Evolutionary conservation across 75 land plant species (phyloP).

Genomic region (Pinus taeda): DNA sequence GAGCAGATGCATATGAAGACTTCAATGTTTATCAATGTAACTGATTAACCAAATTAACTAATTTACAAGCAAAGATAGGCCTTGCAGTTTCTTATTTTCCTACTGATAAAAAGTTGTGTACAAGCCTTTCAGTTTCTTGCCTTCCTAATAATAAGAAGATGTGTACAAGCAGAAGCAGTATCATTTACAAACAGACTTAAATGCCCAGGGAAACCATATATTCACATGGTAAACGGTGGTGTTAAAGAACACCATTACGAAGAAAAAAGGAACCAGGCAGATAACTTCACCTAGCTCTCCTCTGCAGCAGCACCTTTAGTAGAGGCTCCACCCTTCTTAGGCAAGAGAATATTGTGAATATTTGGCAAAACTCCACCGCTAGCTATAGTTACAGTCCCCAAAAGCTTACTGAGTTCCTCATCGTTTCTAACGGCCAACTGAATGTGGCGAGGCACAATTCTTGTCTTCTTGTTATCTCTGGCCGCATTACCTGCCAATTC

Average conservation of each 20-base stretch:
- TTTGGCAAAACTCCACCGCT: conserved; percentile 12
- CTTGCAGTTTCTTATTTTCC: no score
- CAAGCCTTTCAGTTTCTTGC: no score
- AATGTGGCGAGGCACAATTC: conserved; percentile 13
- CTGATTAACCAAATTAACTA: no score
- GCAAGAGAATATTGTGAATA: conserved; percentile 10
- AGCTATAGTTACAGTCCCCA: conserved; percentile 4
- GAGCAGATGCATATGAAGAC: no score
- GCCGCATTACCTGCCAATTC: conserved; percentile 17
- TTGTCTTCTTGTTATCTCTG: conserved; percentile 11
- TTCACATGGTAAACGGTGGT: background rate
- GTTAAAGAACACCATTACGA: conserved; percentile 6
- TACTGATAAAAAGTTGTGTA: no score
- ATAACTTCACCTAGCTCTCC: background rate
- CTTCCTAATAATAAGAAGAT: no score
- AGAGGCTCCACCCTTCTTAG: background rate
- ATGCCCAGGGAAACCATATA: no score
- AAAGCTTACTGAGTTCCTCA: conserved; percentile 11
- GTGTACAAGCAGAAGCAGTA: no score
- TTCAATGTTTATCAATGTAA: no score
- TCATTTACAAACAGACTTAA: no score
- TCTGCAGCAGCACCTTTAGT: background rate
- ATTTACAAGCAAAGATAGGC: no score
- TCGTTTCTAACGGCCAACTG: conserved; percentile 11
- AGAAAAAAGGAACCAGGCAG: background rate